phyloP scores from a whole-genome alignment of 768 basidiomycete species.

The Daedaleopsis nitida region DNA sequence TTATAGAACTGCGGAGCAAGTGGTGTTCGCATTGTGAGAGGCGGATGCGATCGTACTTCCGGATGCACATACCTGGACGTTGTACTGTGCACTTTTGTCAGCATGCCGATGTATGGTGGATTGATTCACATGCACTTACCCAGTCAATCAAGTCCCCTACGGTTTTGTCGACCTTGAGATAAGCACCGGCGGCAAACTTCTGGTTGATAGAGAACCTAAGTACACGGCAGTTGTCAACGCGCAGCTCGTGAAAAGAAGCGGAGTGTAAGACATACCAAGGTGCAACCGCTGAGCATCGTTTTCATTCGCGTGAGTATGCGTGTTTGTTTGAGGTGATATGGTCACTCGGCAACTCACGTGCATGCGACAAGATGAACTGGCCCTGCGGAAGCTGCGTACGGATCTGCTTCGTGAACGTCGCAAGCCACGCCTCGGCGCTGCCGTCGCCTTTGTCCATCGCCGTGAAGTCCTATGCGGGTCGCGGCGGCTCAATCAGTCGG shows the following conservation, averaged over 20 bases:
- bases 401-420: slow-evolving; percentile 52
- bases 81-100: slow-evolving; percentile 17
- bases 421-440: slow-evolving; percentile 48
- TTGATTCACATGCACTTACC: slow-evolving; percentile 31
- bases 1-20: slow-evolving; percentile 45
- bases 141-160: slow-evolving; percentile 67
- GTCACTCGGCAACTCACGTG: slow-evolving; percentile 49
- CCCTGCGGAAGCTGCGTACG: slow-evolving; percentile 49
- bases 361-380: slow-evolving; percentile 55
- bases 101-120: neutral
- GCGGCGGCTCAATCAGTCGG: neutral
- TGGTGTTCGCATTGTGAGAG: neutral
- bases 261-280: slow-evolving; percentile 41
- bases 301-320: neutral
- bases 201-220: slow-evolving; percentile 34
- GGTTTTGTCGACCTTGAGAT: slow-evolving; percentile 51
- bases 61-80: slow-evolving; percentile 26
- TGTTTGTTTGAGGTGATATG: neutral
- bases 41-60: neutral
- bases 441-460: slow-evolving; percentile 36
- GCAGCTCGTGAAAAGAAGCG: neutral
- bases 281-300: slow-evolving; percentile 42
- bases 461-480: slow-evolving; percentile 36
- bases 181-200: slow-evolving; percentile 45
- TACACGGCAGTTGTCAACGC: neutral